Evolutionary conservation across 768 basidiomycete genomes (phyloP).

Genomic region (Omphalotus guepiniiformis): DNA sequence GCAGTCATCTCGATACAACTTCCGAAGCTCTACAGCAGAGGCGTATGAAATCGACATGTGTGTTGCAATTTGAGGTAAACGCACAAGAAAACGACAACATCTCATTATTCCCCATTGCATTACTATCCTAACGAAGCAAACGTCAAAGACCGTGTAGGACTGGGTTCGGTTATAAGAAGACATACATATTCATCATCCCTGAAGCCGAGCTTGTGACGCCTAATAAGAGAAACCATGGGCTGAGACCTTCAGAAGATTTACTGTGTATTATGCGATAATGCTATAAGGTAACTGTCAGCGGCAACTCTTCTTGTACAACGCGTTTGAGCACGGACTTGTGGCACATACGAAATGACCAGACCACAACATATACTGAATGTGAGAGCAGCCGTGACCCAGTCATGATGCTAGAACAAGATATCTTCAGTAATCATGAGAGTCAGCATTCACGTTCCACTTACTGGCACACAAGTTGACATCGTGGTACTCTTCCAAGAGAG

Average conservation of each 20-base stretch:
- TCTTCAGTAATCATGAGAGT: not conserved
- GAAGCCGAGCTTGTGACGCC: slow-evolving; percentile 83
- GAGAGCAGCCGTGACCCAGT: slow-evolving; percentile 66
- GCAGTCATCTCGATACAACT: slow-evolving; percentile 77
- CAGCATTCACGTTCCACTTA: not conserved
- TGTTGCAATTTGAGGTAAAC: slow-evolving; percentile 22
- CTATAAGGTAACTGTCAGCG: slow-evolving; percentile 28
- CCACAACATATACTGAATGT: slow-evolving; percentile 65
- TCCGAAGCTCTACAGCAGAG: slow-evolving; percentile 47
- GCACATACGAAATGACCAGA: slow-evolving; percentile 76
- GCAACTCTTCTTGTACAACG: not conserved
- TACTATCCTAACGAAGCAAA: slow-evolving; percentile 50
- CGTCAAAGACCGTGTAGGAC: not conserved
- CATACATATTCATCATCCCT: slow-evolving; percentile 81
- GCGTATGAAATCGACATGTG: slow-evolving; percentile 5
- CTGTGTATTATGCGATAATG: slow-evolving; percentile 77
- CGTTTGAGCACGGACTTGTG: slow-evolving; percentile 54
- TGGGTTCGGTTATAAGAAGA: not conserved
- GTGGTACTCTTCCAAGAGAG: not conserved
- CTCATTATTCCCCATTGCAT: slow-evolving; percentile 80
- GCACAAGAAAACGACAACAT: slow-evolving; percentile 76
- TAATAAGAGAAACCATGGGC: slow-evolving; percentile 86
- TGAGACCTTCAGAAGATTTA: slow-evolving; percentile 83
- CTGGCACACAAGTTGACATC: slow-evolving; percentile 8
- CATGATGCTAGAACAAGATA: slow-evolving; percentile 49